Percentiles rank a stretch among this genome's conserved stretches.
phyloP scores from a whole-genome alignment of 1,284 basidiomycete genomes.

The Naganishia cerealis region DNA sequence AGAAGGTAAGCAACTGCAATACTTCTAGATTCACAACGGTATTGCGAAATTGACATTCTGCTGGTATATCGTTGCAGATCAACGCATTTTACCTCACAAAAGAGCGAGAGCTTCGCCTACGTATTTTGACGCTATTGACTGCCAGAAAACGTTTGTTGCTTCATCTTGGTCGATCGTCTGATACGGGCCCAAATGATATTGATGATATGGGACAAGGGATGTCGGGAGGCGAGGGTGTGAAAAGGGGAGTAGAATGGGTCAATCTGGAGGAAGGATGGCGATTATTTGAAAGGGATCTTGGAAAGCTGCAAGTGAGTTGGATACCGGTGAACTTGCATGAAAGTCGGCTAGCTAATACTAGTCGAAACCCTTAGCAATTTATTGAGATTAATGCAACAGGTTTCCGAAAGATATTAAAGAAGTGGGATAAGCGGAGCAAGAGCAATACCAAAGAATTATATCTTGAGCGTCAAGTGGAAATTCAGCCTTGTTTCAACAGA shows the following conservation, averaged over 20 bases:
- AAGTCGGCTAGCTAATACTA: constrained; percentile 46
- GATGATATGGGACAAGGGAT: constrained; percentile 37
- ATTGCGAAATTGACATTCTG: not conserved
- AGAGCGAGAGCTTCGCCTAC: constrained; percentile 88
- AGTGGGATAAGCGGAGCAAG: constrained; percentile 96
- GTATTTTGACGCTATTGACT: constrained; percentile 87
- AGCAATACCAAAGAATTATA: constrained; percentile 95
- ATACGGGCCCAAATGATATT: constrained; percentile 32
- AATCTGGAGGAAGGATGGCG: constrained; percentile 95
- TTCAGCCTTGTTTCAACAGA: constrained; percentile 95
- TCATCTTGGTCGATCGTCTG: constrained; percentile 33
- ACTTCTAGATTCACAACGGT: not conserved
- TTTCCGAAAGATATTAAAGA: constrained; percentile 97
- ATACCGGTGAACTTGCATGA: constrained; percentile 55
- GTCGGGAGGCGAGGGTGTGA: constrained; percentile 61
- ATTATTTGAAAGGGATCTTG: constrained; percentile 90
- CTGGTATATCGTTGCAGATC: constrained; percentile 64
- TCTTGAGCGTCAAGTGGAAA: constrained; percentile 92
- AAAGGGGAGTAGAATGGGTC: constrained; percentile 74
- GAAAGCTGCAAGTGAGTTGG: constrained; percentile 73
- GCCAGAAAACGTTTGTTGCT: constrained; percentile 70
- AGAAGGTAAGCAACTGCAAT: constrained; percentile 67
- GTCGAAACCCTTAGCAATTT: constrained; percentile 65
- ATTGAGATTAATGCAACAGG: constrained; percentile 97
- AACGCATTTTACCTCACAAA: constrained; percentile 99